Conservation (phyloP, 2,329 filamentous ascomycete genomes). For the Incumbomyces delicatus region DNA sequence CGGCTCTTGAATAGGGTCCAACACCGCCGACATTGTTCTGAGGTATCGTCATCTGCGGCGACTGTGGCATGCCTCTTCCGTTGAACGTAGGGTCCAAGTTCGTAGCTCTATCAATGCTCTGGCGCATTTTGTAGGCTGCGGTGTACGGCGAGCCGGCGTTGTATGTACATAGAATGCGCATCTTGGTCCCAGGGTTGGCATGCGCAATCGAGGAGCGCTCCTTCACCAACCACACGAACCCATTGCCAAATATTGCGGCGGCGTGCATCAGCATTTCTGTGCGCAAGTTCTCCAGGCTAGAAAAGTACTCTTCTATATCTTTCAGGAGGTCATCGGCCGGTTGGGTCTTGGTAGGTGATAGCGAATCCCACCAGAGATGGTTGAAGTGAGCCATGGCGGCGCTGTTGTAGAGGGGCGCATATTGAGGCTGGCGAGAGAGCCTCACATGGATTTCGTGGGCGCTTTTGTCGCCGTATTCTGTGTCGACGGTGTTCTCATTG, state of each 20-base stretch:
- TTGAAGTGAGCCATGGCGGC: conserved; percentile 96
- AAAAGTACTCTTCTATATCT: conserved; percentile 62
- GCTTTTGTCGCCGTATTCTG: conserved; percentile 30
- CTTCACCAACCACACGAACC: conserved; percentile 91
- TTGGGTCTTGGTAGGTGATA: conserved; percentile 19
- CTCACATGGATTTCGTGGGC: conserved; percentile 60
- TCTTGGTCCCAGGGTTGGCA: conserved; percentile 22
- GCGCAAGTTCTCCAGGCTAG: conserved; percentile 71
- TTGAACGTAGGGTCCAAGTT: conserved; percentile 13
- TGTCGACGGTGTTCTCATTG: conserved; percentile 65
- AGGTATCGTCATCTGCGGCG: conserved; percentile 7
- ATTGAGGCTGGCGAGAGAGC: conserved; percentile 66
- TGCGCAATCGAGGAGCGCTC: conserved; percentile 29
- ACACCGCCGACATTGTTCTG: conserved; percentile 19
- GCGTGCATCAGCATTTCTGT: conserved; percentile 72
- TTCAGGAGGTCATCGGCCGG: conserved; percentile 12
- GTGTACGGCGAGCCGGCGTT: conserved; percentile 82
- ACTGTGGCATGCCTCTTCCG: conserved; percentile 3
- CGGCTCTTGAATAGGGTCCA: conserved; percentile 16
- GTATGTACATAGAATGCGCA: conserved; percentile 76
- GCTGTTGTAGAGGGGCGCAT: conserved; percentile 82
- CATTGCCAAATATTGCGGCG: conserved; percentile 86
- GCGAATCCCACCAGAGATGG: conserved; percentile 44
- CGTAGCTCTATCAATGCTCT: conserved; percentile 39
- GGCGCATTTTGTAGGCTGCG: conserved; percentile 69